These are phyloP conservation scores for Didymella exigua DNA, from an alignment of 2,329 filamentous ascomycete species.

Conservation along the genomic window DNA sequence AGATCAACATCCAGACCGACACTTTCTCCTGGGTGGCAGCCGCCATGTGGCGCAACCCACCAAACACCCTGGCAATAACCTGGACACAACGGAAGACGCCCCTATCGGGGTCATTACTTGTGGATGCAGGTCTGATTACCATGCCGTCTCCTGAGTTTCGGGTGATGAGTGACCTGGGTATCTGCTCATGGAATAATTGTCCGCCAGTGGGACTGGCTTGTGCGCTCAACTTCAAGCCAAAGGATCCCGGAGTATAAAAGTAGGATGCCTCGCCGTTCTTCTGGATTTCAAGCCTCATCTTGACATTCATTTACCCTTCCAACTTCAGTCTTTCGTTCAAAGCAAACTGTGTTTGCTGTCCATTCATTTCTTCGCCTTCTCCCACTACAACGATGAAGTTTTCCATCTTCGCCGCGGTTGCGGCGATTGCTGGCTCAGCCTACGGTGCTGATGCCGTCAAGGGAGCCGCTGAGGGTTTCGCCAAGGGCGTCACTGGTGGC, in stretches of 20 bases:
- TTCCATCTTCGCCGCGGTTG: constrained; percentile 24
- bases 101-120: constrained; percentile 11
- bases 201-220: constrained; percentile 17
- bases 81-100: constrained; percentile 11
- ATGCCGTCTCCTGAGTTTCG: constrained; percentile 9
- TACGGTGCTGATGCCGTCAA: constrained; percentile 46
- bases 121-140: constrained; percentile 14
- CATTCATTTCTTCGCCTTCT: constrained; percentile 21
- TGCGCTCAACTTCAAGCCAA: constrained; percentile 14
- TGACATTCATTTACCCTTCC: constrained; percentile 33
- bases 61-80: constrained; percentile 7
- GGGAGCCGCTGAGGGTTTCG: constrained; percentile 35
- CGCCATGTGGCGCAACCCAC: background rate
- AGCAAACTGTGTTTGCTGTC: constrained; percentile 40
- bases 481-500: constrained; percentile 45
- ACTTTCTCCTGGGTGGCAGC: background rate
- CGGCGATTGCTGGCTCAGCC: constrained; percentile 26
- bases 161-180: constrained; percentile 1
- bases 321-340: constrained; percentile 53
- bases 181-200: constrained; percentile 20
- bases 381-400: constrained; percentile 42
- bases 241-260: constrained; percentile 22
- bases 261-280: constrained; percentile 1
- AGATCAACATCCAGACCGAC: background rate
- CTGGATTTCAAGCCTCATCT: constrained; percentile 44